Percentiles rank a stretch among this genome's conserved stretches.
These are phyloP conservation scores for Globisporangium viniferum DNA, from an alignment of 352 stramenopile genomes.

Conservation along the genomic window DNA sequence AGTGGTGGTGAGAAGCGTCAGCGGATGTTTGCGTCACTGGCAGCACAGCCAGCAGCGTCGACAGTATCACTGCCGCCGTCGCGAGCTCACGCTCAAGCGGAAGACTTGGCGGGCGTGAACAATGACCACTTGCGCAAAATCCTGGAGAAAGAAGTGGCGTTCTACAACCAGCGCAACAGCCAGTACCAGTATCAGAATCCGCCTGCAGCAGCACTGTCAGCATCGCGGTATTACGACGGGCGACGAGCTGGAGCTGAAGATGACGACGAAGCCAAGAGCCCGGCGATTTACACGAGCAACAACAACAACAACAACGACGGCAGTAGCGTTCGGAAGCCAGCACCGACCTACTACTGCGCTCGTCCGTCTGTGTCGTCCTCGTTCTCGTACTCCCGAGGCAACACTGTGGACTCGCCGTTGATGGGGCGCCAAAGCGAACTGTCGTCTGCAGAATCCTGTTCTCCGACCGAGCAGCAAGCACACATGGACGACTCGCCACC, in stretches of 20 bases:
- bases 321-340: background rate
- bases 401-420: background rate
- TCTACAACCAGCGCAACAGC: constrained; percentile 16
- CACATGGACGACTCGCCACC: background rate
- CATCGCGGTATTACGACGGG: background rate
- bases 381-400: background rate
- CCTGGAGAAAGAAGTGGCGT: constrained; percentile 17
- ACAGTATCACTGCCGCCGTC: background rate
- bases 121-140: constrained; percentile 18
- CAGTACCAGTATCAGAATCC: background rate
- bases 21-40: constrained; percentile 11
- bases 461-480: background rate
- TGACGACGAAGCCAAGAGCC: background rate
- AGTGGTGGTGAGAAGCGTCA: constrained; percentile 12
- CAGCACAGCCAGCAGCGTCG: background rate
- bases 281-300: background rate
- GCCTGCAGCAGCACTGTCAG: background rate
- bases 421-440: background rate
- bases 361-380: background rate
- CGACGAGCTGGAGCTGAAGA: background rate
- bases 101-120: constrained; percentile 3
- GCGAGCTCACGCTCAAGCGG: background rate
- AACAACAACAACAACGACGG: background rate
- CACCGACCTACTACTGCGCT: background rate
- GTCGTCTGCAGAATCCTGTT: background rate